Base-by-base conservation (phyloP, 371 early-diverging fungal genomes). In the Rhizomucor pusillus region DNA sequence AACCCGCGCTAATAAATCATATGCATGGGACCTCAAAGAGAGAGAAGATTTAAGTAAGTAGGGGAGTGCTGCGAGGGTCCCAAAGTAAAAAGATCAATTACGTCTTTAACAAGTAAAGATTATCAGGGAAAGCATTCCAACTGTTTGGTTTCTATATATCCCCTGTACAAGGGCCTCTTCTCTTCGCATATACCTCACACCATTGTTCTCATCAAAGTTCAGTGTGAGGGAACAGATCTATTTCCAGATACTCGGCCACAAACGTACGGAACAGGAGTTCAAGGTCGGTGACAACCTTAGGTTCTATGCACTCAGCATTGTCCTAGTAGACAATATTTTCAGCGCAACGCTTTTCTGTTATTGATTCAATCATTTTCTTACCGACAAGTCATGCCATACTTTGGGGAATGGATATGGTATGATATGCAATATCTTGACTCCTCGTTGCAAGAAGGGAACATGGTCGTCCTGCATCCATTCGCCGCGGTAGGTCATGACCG, bases 371-470 rank as follows among this genome's bases (percentile, higher is more conserved):
- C n/a, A n/a, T n/a, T n/a, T 2, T 14, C 71, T 75, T 79, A 85
- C 85, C n/a, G 41, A 43, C 13, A 75, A 48, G 5, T 60, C 90
- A 65, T 98, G 98, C 98, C 98, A 98, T 9, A 87, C 94, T 9
- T 37, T 35, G 4, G 98, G 98, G 68, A 98, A 98, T 14, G 90
- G 91, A n/a, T 63, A 57, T 1, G 97, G 87, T 50, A 98, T 97
- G 25, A 93, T 57, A 69, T 97, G 98, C 22, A 95, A 71, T 37
- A 96, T 79, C 5, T 91, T 89, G 0, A 95, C 92, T 18, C 91
- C 90, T 34, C 83, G 78, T 14, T 74, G 45, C 40, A 88, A 25
- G 67, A 98, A 98, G 3, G 98, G 98, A 12, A 84, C 55, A 71
- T 98, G 98, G 67, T 98, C 98, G 65, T 98, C 98, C 48, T 87